phyloP scores from a whole-genome alignment of 345 rosid genomes.

The Acer saccharum region DNA sequence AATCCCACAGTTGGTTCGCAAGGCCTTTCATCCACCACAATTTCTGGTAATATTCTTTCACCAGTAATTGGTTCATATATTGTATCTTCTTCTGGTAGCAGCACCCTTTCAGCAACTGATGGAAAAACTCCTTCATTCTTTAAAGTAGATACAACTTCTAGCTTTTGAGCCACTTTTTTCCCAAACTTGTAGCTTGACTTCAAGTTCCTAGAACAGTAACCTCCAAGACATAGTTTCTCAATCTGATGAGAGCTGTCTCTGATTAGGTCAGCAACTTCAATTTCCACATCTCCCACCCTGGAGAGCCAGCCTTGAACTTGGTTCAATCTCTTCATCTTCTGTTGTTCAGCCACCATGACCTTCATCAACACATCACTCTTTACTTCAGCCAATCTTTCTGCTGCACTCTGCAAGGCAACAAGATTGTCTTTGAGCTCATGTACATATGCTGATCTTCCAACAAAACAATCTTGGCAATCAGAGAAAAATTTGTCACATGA shows the following conservation, averaged over 20 bases:
- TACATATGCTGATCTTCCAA: background rate
- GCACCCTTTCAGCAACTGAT: background rate
- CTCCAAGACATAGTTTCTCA: background rate
- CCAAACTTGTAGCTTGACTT: slow-evolving; percentile 11
- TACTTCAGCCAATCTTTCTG: background rate
- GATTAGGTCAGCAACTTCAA: background rate
- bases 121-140: background rate
- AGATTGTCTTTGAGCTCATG: slow-evolving; percentile 7
- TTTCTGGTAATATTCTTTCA: background rate
- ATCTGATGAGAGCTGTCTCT: background rate
- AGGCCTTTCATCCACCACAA: slow-evolving; percentile 15
- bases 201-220: slow-evolving; percentile 1
- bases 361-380: background rate
- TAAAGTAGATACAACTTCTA: background rate
- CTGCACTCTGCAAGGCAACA: background rate
- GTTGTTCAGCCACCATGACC: slow-evolving; percentile 3
- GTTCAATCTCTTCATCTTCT: background rate
- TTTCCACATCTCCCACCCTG: slow-evolving; percentile 1
- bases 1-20: background rate
- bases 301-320: slow-evolving; percentile 9
- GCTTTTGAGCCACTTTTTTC: background rate
- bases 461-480: background rate
- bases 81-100: background rate
- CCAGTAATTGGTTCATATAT: background rate
- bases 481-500: slow-evolving; percentile 1